These are phyloP conservation scores for Ophiostoma perfectum DNA, from an alignment of 2,329 filamentous ascomycete species.

Conservation along the genomic window DNA sequence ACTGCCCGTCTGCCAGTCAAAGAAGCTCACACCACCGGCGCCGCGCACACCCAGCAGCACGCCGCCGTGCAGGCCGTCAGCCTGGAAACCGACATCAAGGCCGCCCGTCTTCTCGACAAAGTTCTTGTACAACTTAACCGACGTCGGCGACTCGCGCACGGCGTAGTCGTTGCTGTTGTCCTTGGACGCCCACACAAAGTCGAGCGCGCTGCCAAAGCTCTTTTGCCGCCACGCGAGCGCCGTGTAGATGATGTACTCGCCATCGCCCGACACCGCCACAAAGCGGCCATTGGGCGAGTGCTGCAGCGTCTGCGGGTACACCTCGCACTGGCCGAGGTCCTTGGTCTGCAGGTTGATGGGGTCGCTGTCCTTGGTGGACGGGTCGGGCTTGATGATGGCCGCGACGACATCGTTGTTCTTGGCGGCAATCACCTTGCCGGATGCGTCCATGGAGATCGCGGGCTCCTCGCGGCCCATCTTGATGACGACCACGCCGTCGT, in stretches of 20 bases:
- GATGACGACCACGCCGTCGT: constrained; percentile 94
- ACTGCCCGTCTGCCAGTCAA: constrained; percentile 88
- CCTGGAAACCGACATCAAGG: constrained; percentile 90
- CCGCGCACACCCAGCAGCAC: constrained; percentile 90
- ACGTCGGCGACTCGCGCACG: constrained; percentile 88
- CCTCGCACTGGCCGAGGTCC: constrained; percentile 91
- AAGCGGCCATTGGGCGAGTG: constrained; percentile 92
- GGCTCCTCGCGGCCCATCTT: constrained; percentile 97
- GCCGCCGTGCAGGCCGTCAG: constrained; percentile 84
- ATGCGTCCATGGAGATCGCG: constrained; percentile 93
- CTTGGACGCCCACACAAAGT: constrained; percentile 96
- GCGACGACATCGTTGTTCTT: constrained; percentile 93
- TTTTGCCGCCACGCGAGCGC: constrained; percentile 96
- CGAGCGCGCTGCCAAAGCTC: constrained; percentile 88
- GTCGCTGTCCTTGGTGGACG: constrained; percentile 78
- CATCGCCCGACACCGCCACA: constrained; percentile 85
- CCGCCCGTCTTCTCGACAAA: constrained; percentile 88
- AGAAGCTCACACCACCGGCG: constrained; percentile 90
- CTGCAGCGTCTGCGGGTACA: constrained; percentile 88
- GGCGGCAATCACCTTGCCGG: constrained; percentile 94
- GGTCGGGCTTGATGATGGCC: constrained; percentile 89
- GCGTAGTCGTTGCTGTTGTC: constrained; percentile 98
- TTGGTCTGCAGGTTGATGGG: constrained; percentile 84
- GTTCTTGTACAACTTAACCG: constrained; percentile 96
- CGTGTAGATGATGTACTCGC: constrained; percentile 98